A percentile compares a stretch with the other conserved stretches of the same genome.
Evolutionary conservation across 1,139 yeast species (phyloP).

Genomic region (Pichia kudriavzevii): DNA sequence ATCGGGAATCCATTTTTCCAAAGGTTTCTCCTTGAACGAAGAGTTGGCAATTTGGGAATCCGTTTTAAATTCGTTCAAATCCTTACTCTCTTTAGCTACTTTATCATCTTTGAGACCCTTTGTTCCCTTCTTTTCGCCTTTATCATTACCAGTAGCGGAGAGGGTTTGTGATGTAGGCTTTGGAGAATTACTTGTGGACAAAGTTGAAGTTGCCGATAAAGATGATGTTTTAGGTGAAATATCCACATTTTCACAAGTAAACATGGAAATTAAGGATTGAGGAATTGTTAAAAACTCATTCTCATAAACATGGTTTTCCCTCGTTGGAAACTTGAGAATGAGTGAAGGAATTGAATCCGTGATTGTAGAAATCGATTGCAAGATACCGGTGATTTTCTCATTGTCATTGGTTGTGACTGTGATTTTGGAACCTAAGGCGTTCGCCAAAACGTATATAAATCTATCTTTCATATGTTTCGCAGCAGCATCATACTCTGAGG

Average conservation of each 20-base stretch:
- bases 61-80: constrained; percentile 78
- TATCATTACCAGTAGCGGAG: constrained; percentile 7
- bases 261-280: constrained; percentile 57
- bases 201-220: not conserved
- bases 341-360: constrained; percentile 37
- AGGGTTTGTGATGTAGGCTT: not conserved
- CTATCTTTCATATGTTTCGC: constrained; percentile 30
- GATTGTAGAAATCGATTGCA: constrained; percentile 33
- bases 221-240: constrained; percentile 20
- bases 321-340: constrained; percentile 39
- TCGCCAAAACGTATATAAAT: constrained; percentile 31
- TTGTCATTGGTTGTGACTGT: constrained; percentile 29
- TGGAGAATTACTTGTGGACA: not conserved
- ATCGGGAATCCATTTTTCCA: constrained; percentile 84
- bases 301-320: constrained; percentile 15
- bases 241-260: constrained; percentile 43
- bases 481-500: constrained; percentile 26
- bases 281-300: constrained; percentile 37
- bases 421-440: constrained; percentile 43
- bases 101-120: too few species aligned
- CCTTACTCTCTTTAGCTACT: too few species aligned
- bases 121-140: too few species aligned
- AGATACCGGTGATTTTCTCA: constrained; percentile 46
- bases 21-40: constrained; percentile 53
- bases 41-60: constrained; percentile 68